Base-by-base conservation (phyloP, 306 rosid genomes). In the Quercus gilva region DNA sequence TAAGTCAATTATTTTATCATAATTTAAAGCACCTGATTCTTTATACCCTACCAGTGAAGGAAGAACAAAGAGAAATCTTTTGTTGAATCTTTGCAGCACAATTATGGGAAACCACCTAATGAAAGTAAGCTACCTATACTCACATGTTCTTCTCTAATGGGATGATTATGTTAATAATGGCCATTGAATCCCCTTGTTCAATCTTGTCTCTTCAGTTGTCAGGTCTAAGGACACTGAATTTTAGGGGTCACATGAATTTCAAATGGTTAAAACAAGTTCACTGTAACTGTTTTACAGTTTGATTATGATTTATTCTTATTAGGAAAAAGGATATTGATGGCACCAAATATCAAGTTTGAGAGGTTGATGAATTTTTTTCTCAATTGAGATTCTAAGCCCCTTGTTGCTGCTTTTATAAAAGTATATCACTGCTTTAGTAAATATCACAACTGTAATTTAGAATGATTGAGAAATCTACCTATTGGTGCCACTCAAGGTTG, bases 21-120 rank as follows among this genome's bases (percentile, higher is more conserved):
- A 1, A 31, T 76, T 58, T 61, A 14, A 76, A 51, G 5, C 49
- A 29, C 77, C 70, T 33, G 61, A 10, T 74, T 79, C 25, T 19
- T 51, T 73, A 76, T 77, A 86, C 77, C 35, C 58, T 77, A 41
- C 77, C 83, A 94, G 95, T 92, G 89, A 92, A 79, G 73, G 94
- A 81, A 78, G 90, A 86, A 41, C 97, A 87, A 63, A 86, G 82
- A 25, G 78, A 87, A 84, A 74, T 79, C 91, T 33, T 91, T 91
- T 81, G 55, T 91, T 2, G 91, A 92, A 82, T 80, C 93, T 67
- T 87, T 92, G 88, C 83, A 72, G 64, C 85, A 82, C 33, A 89
- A 73, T 74, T 91, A 94, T 65, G 89, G 94, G 68, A 90, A 86
- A 71, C 71, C 87, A 53, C 86, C 85, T 63, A 76, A 76, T 41